Conservation (phyloP, 2,329 filamentous ascomycete genomes). For the Tolypocladium inflatum region DNA sequence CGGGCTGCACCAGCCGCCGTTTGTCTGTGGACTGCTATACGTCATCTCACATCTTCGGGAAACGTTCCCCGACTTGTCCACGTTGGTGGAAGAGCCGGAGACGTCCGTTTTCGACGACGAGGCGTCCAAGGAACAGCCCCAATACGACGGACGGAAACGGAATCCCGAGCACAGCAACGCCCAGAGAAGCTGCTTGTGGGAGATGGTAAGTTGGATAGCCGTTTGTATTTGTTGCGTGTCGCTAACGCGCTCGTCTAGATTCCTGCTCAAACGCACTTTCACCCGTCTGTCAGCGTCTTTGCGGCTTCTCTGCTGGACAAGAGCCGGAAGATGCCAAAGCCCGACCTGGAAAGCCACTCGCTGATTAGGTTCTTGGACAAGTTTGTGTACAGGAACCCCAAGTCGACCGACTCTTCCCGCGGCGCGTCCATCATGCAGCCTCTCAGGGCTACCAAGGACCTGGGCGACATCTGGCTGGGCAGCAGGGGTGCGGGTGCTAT, state of each 20-base stretch:
- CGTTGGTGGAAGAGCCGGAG: constrained; percentile 73
- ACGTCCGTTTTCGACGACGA: constrained; percentile 58
- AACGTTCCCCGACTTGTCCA: constrained; percentile 70
- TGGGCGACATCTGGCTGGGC: constrained; percentile 47
- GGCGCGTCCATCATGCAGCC: constrained; percentile 97
- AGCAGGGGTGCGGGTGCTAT: constrained; percentile 34
- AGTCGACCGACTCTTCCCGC: constrained; percentile 56
- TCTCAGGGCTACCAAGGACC: constrained; percentile 43
- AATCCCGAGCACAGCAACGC: constrained; percentile 89
- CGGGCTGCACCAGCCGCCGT: constrained; percentile 82
- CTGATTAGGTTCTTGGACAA: constrained; percentile 94
- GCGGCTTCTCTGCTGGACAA: constrained; percentile 62
- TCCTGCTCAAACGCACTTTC: constrained; percentile 58
- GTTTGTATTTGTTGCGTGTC: background rate
- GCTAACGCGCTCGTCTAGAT: constrained; percentile 15
- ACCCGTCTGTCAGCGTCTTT: constrained; percentile 84
- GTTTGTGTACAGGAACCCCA: constrained; percentile 95
- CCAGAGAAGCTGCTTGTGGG: constrained; percentile 90
- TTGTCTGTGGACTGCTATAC: constrained; percentile 88
- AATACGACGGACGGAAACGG: constrained; percentile 83
- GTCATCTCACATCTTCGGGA: constrained; percentile 72
- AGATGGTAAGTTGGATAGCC: constrained; percentile 49
- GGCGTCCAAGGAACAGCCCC: constrained; percentile 30
- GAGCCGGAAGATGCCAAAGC: constrained; percentile 70
- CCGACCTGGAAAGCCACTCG: constrained; percentile 81